A percentile compares a stretch with the other conserved stretches of the same genome.
Evolutionary conservation across 352 stramenopile species (phyloP).

Genomic region (Phytopythium mirpurense): DNA sequence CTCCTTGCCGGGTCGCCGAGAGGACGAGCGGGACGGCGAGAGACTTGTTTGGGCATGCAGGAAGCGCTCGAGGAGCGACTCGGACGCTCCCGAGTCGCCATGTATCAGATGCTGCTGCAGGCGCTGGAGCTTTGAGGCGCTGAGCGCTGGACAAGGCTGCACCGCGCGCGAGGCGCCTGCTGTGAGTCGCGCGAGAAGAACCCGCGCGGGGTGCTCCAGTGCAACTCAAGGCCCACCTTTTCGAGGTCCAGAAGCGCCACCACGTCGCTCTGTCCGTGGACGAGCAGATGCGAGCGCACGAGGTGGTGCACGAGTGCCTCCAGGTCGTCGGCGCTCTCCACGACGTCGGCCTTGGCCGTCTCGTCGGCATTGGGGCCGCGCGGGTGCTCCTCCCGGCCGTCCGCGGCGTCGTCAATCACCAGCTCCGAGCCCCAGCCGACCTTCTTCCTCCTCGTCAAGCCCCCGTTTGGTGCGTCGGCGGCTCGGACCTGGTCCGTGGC

Average conservation of each 20-base stretch:
- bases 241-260: slow-evolving; percentile 40
- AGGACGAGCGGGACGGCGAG: neutral
- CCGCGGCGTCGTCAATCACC: slow-evolving; percentile 1
- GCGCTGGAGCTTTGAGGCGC: slow-evolving; percentile 10
- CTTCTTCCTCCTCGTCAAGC: slow-evolving; percentile 6
- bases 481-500: neutral
- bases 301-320: slow-evolving; percentile 41
- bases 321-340: slow-evolving; percentile 8
- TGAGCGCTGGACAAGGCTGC: slow-evolving; percentile 16
- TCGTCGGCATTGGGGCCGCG: slow-evolving; percentile 18
- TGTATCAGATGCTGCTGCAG: slow-evolving; percentile 12
- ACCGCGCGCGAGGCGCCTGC: neutral
- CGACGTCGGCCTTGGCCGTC: slow-evolving; percentile 19
- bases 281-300: slow-evolving; percentile 57
- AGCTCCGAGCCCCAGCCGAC: slow-evolving; percentile 2
- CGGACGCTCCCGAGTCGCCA: neutral
- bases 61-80: slow-evolving; percentile 27
- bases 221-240: slow-evolving; percentile 7
- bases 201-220: neutral
- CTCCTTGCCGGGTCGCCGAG: neutral
- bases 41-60: slow-evolving; percentile 22
- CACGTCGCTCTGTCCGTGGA: slow-evolving; percentile 32
- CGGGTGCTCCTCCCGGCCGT: neutral
- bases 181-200: neutral
- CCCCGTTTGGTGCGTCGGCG: neutral